Base-by-base conservation (phyloP, 2,329 filamentous ascomycete species). In the Trichoderma oligosporum region DNA sequence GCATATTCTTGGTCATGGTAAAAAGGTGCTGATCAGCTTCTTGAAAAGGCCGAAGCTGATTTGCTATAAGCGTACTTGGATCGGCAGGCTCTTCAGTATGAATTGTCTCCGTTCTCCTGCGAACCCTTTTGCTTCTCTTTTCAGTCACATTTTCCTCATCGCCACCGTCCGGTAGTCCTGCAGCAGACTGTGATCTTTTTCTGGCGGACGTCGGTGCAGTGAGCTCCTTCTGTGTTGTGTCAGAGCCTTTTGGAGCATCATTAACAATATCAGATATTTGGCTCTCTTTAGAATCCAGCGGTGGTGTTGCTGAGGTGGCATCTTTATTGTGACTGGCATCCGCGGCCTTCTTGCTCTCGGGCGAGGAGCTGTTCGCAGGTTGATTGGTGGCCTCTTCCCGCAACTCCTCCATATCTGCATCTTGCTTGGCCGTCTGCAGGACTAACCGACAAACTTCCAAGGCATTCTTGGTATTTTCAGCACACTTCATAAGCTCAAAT, bases 101-200 rank as follows among this genome's bases (percentile, higher is more conserved):
- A 3, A 78, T 80, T 41, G 86, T 84, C 35, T 75, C 73, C 4
- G 60, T 62, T 49, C 72, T 64, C 54, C 85, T 77, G 44, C 85
- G 78, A 27, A 84, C 84, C 48, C 85, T 76, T 65, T 88, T 88
- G 68, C 84, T 87, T 57, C 84, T 76, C 65, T 86, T 87, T 53
- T 82, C 80, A 9, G 81, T 76, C 2, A 73, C 74, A 22, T 75
- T 77, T 31, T 86, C 83, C 51, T 86, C 83, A 7, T 84, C 82
- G 0, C 66, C 74, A 0, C 70, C 74, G 2, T 86, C 83, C 0
- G 75, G 75, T 14, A 87, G 69, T 3, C 83, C 83, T 4, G 84
- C 84, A 27, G 73, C 71, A 9, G 84, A 87, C 60, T 86, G 83
- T 2, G 84, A 86, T 48, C 84, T 76, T 66, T 86, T 86, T 49